Base-by-base conservation (phyloP, 352 stramenopile species). In the Phytophthora colocasiae region DNA sequence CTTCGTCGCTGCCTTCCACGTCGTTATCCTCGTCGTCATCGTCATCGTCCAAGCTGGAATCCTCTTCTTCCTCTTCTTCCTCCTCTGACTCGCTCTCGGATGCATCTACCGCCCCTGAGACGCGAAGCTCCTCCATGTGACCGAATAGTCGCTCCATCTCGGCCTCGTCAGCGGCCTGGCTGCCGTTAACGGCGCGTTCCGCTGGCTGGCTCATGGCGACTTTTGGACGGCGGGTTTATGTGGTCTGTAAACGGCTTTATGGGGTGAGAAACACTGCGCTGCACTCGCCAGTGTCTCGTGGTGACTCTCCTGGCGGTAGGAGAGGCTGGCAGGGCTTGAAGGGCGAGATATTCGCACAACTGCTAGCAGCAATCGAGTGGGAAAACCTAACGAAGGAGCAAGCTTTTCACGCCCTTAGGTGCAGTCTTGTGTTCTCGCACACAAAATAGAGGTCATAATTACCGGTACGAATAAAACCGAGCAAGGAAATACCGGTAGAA, bases 1-100 rank as follows among this genome's bases (percentile, higher is more conserved):
- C 87, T 40, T 95, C 88, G 61, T 85, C 88, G 52, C 86, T 85
- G 29, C 87, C 85, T 19, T 87, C 86, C 27, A 85, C 85, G 53
- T 87, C 75, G 54, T 90, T 81, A 8, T 92, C 82, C 2, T 92
- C 81, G 4, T 87, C 81, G 14, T 89, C 58, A 3, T 88, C 83
- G 5, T 89, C 76, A 14, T 89, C 80, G 14, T 86, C 77, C 31
- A 36, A 36, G 14, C 81, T 91, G 44, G 76, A 81, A 57, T 79
- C 71, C 11, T 77, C 80, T 15, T 82, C 67, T 1, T 73, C 70
- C 26, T 78, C 76, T 22, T 80, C 76, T 2, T 81, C 77, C 1
- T 76, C 70, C 12, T 78, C 66, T 24, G 75, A 88, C 29, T 55
- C 51, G 43, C 66, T 86, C 38, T 71, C 74, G 9, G 73, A 81